Base-by-base conservation (phyloP, 164 flowering plant genomes). In the Macadamia tetraphylla region DNA sequence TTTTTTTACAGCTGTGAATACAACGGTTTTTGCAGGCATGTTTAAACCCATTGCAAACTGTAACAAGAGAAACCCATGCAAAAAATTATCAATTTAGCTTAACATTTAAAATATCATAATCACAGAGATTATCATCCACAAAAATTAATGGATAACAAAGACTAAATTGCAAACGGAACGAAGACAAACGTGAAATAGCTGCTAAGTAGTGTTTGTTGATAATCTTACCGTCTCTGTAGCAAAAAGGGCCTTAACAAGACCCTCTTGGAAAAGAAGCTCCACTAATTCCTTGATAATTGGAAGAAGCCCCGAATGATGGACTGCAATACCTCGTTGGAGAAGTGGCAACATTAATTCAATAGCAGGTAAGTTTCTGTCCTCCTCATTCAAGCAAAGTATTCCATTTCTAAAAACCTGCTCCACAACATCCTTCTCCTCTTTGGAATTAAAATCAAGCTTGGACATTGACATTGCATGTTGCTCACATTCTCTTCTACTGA, bases 1-100 rank as follows among this genome's bases (percentile, higher is more conserved):
- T 79, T 95, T 95, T 79, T 82, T 92, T 40, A 89, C 86, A 74
- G 94, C 74, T 12, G 99, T 92, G 76, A 95, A 95, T 43, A 95
- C 97, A 62, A 92, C 98, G 61, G 99, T 95, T 82, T 92, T 95
- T 73, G 99, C 99, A 53, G 99, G 99, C 99, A 95, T 95, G 74
- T 92, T 95, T 71, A 95, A 86, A 51, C 99, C 99, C 99, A 95
- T 95, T 12, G 99, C 99, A 78, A 95, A 92, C 99, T 95, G 82
- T 68, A 8, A 71, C 52, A 67, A 23, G 63, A 49, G 32, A 35
- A 29, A 62, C 63, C 60, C 67, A 53, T 46, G 52, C 14, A 72
- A 32, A 43, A 42, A 7, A 6, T 49, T 32, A 42, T 1, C 9
- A 1, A 35, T 52, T 12, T 29, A 52, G 51, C 3, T 1, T 29